These are phyloP conservation scores for Punica granatum DNA, from an alignment of 345 rosid species.

Conservation along the genomic window DNA sequence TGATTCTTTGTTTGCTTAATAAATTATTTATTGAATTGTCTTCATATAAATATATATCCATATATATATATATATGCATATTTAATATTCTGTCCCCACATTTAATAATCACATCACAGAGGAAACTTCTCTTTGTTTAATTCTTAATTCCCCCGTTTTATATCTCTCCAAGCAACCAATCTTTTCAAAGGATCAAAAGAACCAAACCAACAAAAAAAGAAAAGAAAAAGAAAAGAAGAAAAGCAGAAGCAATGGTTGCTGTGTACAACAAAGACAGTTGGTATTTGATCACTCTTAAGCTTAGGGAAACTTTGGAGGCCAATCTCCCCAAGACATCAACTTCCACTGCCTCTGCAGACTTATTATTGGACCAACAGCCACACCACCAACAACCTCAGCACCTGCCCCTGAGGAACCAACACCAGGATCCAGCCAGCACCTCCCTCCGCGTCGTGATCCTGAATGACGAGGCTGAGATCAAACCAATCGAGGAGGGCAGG, in stretches of 20 bases:
- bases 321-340: conserved; percentile 22
- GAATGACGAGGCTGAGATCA: conserved; percentile 14
- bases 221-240: background rate
- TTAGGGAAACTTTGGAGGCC: conserved; percentile 56
- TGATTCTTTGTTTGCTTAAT: too few species aligned
- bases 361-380: conserved; percentile 3
- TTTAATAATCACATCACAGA: too few species aligned
- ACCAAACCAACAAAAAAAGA: background rate
- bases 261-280: conserved; percentile 69
- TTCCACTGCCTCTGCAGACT: conserved; percentile 10
- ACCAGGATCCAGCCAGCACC: conserved; percentile 15
- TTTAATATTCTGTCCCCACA: too few species aligned
- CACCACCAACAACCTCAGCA: conserved; percentile 14
- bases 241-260: conserved; percentile 44
- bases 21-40: too few species aligned
- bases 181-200: background rate
- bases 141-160: too few species aligned
- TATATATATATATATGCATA: too few species aligned
- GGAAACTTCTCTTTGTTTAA: too few species aligned
- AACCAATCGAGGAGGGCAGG: conserved; percentile 15
- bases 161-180: background rate
- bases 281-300: conserved; percentile 66
- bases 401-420: conserved; percentile 13
- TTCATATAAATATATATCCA: too few species aligned
- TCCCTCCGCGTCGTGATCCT: conserved; percentile 19